A percentile compares a stretch with the other conserved stretches of the same genome.
These are phyloP conservation scores for Tolypocladium paradoxum DNA, from an alignment of 2,329 filamentous ascomycete genomes.

Conservation along the genomic window DNA sequence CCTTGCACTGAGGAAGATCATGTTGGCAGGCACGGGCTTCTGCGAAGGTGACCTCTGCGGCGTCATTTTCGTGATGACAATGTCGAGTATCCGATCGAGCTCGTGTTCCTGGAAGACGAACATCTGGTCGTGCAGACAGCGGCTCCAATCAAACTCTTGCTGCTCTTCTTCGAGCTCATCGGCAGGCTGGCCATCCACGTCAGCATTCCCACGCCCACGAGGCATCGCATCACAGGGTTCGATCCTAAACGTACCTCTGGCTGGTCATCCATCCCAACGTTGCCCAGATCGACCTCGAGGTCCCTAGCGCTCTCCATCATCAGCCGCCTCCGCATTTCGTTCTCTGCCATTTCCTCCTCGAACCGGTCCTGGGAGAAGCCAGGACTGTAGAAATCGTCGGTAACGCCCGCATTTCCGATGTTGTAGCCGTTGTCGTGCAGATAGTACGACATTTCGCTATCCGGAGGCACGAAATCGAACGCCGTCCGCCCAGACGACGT, in stretches of 20 bases:
- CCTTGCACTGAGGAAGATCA: slow-evolving; percentile 87
- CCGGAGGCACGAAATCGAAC: slow-evolving; percentile 88
- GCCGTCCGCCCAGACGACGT: slow-evolving; percentile 89
- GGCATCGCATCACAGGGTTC: not conserved
- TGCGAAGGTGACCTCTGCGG: slow-evolving; percentile 92
- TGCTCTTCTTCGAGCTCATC: slow-evolving; percentile 81
- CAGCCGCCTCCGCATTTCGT: slow-evolving; percentile 87
- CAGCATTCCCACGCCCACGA: slow-evolving; percentile 6
- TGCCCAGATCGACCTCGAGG: slow-evolving; percentile 89
- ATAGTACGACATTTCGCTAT: slow-evolving; percentile 95
- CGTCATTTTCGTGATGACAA: slow-evolving; percentile 96
- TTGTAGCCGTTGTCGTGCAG: slow-evolving; percentile 88
- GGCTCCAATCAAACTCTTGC: slow-evolving; percentile 92
- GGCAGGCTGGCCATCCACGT: slow-evolving; percentile 35
- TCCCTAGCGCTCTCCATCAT: slow-evolving; percentile 99
- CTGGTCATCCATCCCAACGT: slow-evolving; percentile 90
- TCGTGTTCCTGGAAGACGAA: slow-evolving; percentile 98
- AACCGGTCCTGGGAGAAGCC: slow-evolving; percentile 90
- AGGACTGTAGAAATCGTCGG: slow-evolving; percentile 86
- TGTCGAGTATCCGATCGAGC: slow-evolving; percentile 81
- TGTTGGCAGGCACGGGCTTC: slow-evolving; percentile 93
- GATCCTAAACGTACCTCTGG: slow-evolving; percentile 55
- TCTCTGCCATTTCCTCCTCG: slow-evolving; percentile 95
- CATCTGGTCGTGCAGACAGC: slow-evolving; percentile 96
- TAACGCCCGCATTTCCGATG: slow-evolving; percentile 68